Percentiles rank a stretch among this genome's conserved stretches.
Evolutionary conservation across 2,329 filamentous ascomycete genomes (phyloP).

Genomic region (Tothia fuscella): DNA sequence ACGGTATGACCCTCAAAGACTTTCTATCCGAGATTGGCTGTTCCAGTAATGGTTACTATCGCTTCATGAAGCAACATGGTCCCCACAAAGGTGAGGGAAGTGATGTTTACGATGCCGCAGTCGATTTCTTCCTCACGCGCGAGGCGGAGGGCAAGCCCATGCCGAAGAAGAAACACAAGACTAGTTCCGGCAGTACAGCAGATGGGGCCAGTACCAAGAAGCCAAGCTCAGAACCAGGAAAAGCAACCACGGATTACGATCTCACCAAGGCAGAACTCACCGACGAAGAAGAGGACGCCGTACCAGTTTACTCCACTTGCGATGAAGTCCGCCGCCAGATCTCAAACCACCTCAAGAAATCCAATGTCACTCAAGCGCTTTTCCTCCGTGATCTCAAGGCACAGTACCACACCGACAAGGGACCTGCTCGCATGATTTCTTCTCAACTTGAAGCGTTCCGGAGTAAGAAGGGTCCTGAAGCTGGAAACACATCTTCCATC

Average conservation of each 20-base stretch:
- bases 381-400: neutral
- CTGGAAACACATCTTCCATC: slow-evolving; percentile 36
- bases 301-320: slow-evolving; percentile 39
- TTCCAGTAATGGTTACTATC: slow-evolving; percentile 23
- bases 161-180: neutral
- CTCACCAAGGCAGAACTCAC: slow-evolving; percentile 29
- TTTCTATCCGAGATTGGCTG: slow-evolving; percentile 30
- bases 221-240: too few species aligned
- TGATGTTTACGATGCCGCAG: slow-evolving; percentile 19
- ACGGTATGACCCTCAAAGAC: slow-evolving; percentile 34
- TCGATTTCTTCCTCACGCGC: slow-evolving; percentile 37
- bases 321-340: slow-evolving; percentile 42
- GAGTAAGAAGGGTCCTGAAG: slow-evolving; percentile 34
- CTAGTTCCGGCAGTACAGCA: too few species aligned
- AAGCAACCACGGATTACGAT: too few species aligned
- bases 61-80: slow-evolving; percentile 40
- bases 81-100: slow-evolving; percentile 23
- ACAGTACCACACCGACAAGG: neutral
- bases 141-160: slow-evolving; percentile 20
- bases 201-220: too few species aligned
- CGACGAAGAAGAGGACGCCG: slow-evolving; percentile 30
- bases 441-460: slow-evolving; percentile 30
- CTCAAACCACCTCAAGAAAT: slow-evolving; percentile 2
- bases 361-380: neutral
- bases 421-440: neutral